Evolutionary conservation across 768 basidiomycete genomes (phyloP), one percentile per base, ranked within the genome.

Genomic region (Agaricus sinodeliciosus): DNA sequence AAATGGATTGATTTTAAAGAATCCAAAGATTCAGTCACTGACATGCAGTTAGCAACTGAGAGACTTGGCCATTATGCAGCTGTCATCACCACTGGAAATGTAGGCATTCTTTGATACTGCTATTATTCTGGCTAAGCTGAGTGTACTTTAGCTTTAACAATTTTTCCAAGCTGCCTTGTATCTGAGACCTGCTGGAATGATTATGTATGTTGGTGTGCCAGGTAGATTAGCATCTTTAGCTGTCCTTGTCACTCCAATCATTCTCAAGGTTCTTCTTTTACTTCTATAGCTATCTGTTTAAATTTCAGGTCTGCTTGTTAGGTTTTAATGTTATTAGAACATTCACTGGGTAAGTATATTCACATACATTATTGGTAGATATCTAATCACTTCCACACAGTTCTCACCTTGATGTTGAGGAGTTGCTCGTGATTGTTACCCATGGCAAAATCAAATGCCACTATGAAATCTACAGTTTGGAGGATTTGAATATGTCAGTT

Each of bases 131-230:
- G 11, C 31, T 31, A 5, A 31, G 13, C 19, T 1, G 9, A 9
- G 16, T 52, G 4, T 26, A 11, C 52, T 4, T 49, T 8, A 73
- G 71, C 53, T 63, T 11, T 61, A 69, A 5, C 72, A 72, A 1
- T 77, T 75, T 50, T 60, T 65, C 2, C 79, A 85, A 65, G 86
- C 84, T 3, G 63, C 86, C 5, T 81, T 87, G 51, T 94, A 94
- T 67, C 73, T 94, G 49, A 79, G 87, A 31, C 71, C 74, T 4
- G 79, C 81, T 31, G 88, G 89, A 13, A 81, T 77, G 3, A 72
- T 93, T 48, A 85, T 93, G 75, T 84, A 76, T 9, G 85, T 94
- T 45, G 90, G 90, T 19, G 69, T 93, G 1, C 90, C 90, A 1
- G 78, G 77, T 5, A 72, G 79, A 28, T 81, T 81, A 2, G 76